These are phyloP conservation scores for Saussurea involucrata DNA, from an alignment of 129 eudicot genomes.

Conservation along the genomic window DNA sequence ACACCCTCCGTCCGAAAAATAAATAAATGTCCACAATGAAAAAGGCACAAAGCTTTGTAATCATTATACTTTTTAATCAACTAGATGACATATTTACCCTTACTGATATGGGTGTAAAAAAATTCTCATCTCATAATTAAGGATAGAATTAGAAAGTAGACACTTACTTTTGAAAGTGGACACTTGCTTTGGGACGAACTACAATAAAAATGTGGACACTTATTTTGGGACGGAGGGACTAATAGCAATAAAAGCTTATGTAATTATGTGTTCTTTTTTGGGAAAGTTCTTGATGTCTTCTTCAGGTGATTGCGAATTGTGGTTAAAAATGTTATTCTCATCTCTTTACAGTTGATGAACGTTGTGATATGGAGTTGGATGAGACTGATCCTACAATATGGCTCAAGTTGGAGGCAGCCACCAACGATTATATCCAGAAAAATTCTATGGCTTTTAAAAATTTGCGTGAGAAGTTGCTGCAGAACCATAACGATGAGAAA, in stretches of 20 bases:
- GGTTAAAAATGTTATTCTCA: not conserved
- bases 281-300: not conserved
- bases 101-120: not conserved
- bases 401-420: conserved; percentile 83
- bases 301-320: not conserved
- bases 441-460: conserved; percentile 57
- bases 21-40: not conserved
- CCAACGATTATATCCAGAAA: conserved; percentile 70
- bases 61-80: not conserved
- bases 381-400: conserved; percentile 93
- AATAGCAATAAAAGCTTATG: conserved; percentile 3
- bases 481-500: conserved; percentile 54
- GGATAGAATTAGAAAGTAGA: not conserved
- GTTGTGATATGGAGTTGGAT: conserved; percentile 97
- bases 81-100: not conserved
- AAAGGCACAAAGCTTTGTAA: not conserved
- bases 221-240: not conserved
- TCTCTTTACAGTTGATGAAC: conserved; percentile 76
- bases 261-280: too few relatives aligned
- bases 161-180: not conserved
- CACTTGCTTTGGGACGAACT: not conserved
- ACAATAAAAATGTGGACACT: not conserved
- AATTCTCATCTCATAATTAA: not conserved
- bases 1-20: not conserved
- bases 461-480: conserved; percentile 58